Evolutionary conservation across 805 yeast species (phyloP), one percentile per base, ranked within the genome.

Genomic region (Tetrapisispora pingtungensis): DNA sequence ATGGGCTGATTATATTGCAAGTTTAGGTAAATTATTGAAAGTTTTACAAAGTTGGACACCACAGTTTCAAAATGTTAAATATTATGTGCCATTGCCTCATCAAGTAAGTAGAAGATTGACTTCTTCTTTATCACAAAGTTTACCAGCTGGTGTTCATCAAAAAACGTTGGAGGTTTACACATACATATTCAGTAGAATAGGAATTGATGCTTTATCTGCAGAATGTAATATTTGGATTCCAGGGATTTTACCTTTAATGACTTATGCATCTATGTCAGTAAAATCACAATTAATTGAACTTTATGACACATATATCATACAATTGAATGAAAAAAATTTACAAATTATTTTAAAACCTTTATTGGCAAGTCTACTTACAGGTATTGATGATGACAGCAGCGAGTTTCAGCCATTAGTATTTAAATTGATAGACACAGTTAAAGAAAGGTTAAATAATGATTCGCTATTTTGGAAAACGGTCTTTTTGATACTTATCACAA

Each of bases 1-100:
- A 67, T 93, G 99, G 99, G 97, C 98, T 10, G 98, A 93, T 60
- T 88, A 90, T 60, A 93, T 93, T 45, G 82, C 97, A 19, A 89
- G 86, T 59, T 69, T 94, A 38, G 80, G 90, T 1, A 78, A 84
- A 47, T 72, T 94, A 6, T 78, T 80, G 46, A 85, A 87, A 59
- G 81, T 94, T 0, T 62, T 89, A 33, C 76, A 74, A 47, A 65
- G 73, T 61, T 53, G 72, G 74, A 36, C 68, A 48, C 65, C 72
- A 54, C 53, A 66, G 40, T 46, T 59, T 51, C 60, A 65, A 32
- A 44, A 39, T 31, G 65, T 61, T 12, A 61, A 65, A 40, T 70
- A 75, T 47, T 77, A 77, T 74, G 70, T 90, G 13, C 97, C 96
- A 0, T 72, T 68, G 37, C 76, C 81, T 3, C 66, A 75, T 13